Evolutionary conservation across 768 basidiomycete genomes (phyloP), one percentile per base, ranked within the genome.

Genomic region (Tricholoma furcatifolium): DNA sequence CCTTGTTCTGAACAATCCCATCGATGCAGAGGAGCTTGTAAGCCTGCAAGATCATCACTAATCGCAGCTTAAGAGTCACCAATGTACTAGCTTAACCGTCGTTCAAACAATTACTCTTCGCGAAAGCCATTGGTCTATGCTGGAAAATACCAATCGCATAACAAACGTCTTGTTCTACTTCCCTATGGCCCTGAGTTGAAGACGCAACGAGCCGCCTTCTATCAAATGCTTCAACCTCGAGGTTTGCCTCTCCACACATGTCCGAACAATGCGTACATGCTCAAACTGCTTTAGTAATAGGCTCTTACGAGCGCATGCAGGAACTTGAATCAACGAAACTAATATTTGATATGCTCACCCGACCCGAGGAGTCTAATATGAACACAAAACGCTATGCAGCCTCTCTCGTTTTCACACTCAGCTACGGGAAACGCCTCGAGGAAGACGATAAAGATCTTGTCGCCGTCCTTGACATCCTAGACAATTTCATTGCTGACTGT

Each of bases 391-490:
- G 62, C 11, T 63, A 55, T 39, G 18, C 61, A 4, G 60, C 62
- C 34, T 51, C 55, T 10, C 47, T 62, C 0, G 58, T 63, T 12
- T 62, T 63, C 41, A 55, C 55, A 9, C 50, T 61, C 30, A 54
- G 43, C 38, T 67, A 67, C 53, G 66, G 65, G 7, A 48, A 50
- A 31, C 56, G 61, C 9, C 46, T 67, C 11, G 42, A n/a, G 2
- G 58, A 60, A 27, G 65, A 66, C 48, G 62, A 58, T 44, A 44
- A 55, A 18, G 67, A 68, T 40, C 57, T 67, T 8, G 41, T 38
- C 27, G 51, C 53, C 3, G 53, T 68, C 17, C 43, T 60, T 8
- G 23, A 31, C 20, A 58, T 68, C 3, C 48, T 68, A 30, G 58
- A 60, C 8, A 60, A 59, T 36, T 66, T 68, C 50, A 52, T 64